Conservation (phyloP, 2,329 filamentous ascomycete species). For the Sarocladium kiliense region DNA sequence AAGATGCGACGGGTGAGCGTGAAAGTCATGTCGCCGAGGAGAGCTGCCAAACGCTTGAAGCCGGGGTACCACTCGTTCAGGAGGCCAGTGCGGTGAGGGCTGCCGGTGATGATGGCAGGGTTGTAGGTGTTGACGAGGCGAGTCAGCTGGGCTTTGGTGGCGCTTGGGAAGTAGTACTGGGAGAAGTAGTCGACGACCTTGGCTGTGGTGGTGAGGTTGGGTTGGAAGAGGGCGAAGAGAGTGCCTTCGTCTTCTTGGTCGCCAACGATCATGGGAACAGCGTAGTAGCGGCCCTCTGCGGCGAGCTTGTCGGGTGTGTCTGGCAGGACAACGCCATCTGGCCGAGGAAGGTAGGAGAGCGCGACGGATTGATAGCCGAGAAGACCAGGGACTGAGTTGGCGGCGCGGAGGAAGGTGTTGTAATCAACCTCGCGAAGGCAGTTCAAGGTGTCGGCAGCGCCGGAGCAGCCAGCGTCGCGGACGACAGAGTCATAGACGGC, state of each 20-base stretch:
- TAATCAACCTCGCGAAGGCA: slow-evolving; percentile 62
- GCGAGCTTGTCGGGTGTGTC: slow-evolving; percentile 58
- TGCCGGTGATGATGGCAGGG: slow-evolving; percentile 50
- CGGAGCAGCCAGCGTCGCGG: slow-evolving; percentile 54
- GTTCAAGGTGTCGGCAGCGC: slow-evolving; percentile 50
- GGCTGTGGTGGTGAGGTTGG: slow-evolving; percentile 58
- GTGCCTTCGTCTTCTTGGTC: slow-evolving; percentile 80
- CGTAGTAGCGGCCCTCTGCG: slow-evolving; percentile 40
- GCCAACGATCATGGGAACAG: slow-evolving; percentile 54
- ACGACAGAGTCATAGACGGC: slow-evolving; percentile 59
- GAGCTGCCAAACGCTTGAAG: slow-evolving; percentile 71
- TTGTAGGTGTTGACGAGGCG: slow-evolving; percentile 60
- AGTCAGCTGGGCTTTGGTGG: slow-evolving; percentile 44
- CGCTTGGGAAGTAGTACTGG: slow-evolving; percentile 53
- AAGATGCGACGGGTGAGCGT: slow-evolving; percentile 65
- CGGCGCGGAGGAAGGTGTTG: slow-evolving; percentile 56
- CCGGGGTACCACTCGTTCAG: slow-evolving; percentile 71
- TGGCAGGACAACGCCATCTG: slow-evolving; percentile 59
- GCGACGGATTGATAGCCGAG: slow-evolving; percentile 64
- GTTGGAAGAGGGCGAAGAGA: slow-evolving; percentile 64
- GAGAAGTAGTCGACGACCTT: slow-evolving; percentile 58
- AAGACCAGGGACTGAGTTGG: slow-evolving; percentile 64
- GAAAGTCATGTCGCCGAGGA: slow-evolving; percentile 72
- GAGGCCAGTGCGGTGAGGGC: slow-evolving; percentile 64
- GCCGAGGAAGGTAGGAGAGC: slow-evolving; percentile 69